Conservation (phyloP, 2,329 filamentous ascomycete species). For the Clarireedia monteithiana region DNA sequence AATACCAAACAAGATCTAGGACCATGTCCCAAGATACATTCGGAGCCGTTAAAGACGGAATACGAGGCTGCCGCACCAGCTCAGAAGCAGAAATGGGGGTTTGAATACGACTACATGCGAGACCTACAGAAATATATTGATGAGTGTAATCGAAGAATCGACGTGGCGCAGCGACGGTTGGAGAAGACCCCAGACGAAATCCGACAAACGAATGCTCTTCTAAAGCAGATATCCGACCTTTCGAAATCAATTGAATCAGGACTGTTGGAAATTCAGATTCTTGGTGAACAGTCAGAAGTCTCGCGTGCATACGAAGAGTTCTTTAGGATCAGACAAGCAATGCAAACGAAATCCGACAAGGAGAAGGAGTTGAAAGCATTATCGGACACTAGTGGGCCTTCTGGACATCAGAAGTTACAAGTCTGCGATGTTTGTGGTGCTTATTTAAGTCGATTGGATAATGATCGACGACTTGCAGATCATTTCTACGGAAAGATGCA, state of each 20-base stretch:
- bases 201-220: slow-evolving; percentile 80
- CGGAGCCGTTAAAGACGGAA: slow-evolving; percentile 79
- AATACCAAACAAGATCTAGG: slow-evolving; percentile 98
- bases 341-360: slow-evolving; percentile 71
- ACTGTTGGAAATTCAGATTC: slow-evolving; percentile 75
- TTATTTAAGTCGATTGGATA: slow-evolving; percentile 86
- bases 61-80: slow-evolving; percentile 70
- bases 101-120: slow-evolving; percentile 94
- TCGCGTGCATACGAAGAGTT: slow-evolving; percentile 79
- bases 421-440: slow-evolving; percentile 98
- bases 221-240: slow-evolving; percentile 81
- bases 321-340: slow-evolving; percentile 74
- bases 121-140: slow-evolving; percentile 96
- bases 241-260: slow-evolving; percentile 71
- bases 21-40: slow-evolving; percentile 80
- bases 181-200: slow-evolving; percentile 99
- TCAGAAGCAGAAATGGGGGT: slow-evolving; percentile 61
- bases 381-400: slow-evolving; percentile 85
- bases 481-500: slow-evolving; percentile 99
- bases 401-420: slow-evolving; percentile 94
- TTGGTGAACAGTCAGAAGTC: slow-evolving; percentile 76
- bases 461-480: slow-evolving; percentile 86
- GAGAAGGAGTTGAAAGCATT: slow-evolving; percentile 86
- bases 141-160: slow-evolving; percentile 91
- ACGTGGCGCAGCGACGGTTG: slow-evolving; percentile 76